Base-by-base conservation (phyloP, 352 stramenopile genomes). In the Pythium biforme region DNA sequence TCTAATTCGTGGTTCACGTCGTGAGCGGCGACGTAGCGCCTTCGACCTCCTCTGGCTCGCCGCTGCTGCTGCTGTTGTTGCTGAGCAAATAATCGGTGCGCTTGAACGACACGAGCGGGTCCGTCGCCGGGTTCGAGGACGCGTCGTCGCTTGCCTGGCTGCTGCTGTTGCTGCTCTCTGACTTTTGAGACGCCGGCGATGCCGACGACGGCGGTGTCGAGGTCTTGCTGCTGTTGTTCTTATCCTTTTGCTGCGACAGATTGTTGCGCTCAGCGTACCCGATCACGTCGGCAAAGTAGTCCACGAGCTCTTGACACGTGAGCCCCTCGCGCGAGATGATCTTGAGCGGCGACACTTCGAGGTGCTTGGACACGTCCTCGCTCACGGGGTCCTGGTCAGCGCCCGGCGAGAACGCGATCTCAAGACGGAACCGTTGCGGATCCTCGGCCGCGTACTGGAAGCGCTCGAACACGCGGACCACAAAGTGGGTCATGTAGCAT, bases 401-500 rank as follows among this genome's bases (percentile, higher is more conserved):
- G 27, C 86, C 86, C 0, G 83, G 83, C 23, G 84, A 94, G 14
- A 95, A 77, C n/a, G 86, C 90, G 40, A 95, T 88, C 70, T 95
- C 86, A 26, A 95, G 68, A 7, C 86, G 83, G 71, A 93, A 95
- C 11, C 86, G 83, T 59, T 89, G 76, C 57, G 84, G 83, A 39
- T 95, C 80, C 29, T 77, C 72, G 12, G 75, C 56, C 2, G 79
- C 68, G 59, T 78, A 89, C 62, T 89, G 79, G 48, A 89, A 84
- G 29, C 83, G 89, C 83, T 99, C 97, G 66, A 99, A 99, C 27
- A 99, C 83, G 29, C 97, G 92, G 37, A 99, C 94, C 1, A 99
- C 94, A 64, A 99, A 98, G 66, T 99, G 98, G 20, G 97, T 99
- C 63, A 99, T 93, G 78, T 99, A 99, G 76, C 97, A 99, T 10